Base-by-base conservation (phyloP, 495 filamentous ascomycete genomes). In the Talaromyces ruber region DNA sequence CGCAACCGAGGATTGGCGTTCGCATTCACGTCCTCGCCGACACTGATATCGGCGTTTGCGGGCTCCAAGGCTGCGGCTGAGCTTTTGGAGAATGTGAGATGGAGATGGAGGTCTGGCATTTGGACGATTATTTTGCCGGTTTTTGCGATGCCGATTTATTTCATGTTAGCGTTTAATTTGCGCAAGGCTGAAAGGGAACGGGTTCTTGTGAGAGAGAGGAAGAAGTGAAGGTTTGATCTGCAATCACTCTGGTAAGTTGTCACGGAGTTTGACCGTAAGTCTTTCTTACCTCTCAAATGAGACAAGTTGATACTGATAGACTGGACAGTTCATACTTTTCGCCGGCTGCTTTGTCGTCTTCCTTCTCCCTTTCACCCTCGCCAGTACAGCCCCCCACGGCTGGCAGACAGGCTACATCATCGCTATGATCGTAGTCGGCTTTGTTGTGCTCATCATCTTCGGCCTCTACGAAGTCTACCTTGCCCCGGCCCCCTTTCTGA, bases 21-120 rank as follows among this genome's bases (percentile, higher is more conserved):
- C 60, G 87, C 82, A 4, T 39, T 14, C 34, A 39, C 34, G 0
- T 39, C 34, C 3, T 39, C 12, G 2, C 14, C 34, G 3, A 14
- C 34, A 16, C 3, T 39, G 14, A 39, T 14, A 39, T 39, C 14
- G 14, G 34, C 34, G 34, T 39, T 39, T 39, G 14, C 34, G 34
- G 34, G 34, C 34, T 39, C 34, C 1, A 39, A 39, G 4, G 34
- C 34, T 39, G 34, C 72, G 2, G 67, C 72, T 12, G 63, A 64
- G 21, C 79, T 81, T 52, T 82, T 79, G 64, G 70, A 79, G 22
- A 75, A 79, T 8, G 71, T 77, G 21, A 76, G 74, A 32, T 88
- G 78, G 75, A 74, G 83, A 64, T 89, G 86, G 87, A 79, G 72
- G 1, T 86, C 81, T 61, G 85, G 84, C 32, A 71, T 72, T 21